These are phyloP conservation scores for Backusella tarrabulga DNA, from an alignment of 192 early-diverging fungal species.

Conservation along the genomic window DNA sequence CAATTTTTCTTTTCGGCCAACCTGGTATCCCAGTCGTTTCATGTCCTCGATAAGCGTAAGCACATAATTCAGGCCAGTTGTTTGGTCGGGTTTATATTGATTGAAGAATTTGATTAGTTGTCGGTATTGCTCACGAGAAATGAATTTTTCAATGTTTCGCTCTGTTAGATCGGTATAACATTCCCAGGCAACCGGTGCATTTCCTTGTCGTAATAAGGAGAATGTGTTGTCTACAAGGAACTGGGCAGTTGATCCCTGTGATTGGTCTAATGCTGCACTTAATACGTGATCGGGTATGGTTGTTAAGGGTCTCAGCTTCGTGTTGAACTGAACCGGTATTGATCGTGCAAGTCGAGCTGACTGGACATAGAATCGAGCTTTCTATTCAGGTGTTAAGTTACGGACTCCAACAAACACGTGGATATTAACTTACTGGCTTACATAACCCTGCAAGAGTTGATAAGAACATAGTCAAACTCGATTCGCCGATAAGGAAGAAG, in stretches of 20 bases:
- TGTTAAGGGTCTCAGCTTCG: background rate
- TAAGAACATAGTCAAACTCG: background rate
- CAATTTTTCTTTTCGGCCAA: slow-evolving; percentile 30
- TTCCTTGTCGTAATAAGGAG: slow-evolving; percentile 4
- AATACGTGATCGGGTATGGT: slow-evolving; percentile 11
- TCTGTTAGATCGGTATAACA: slow-evolving; percentile 31
- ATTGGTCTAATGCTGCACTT: slow-evolving; percentile 31
- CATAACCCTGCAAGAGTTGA: slow-evolving; percentile 4
- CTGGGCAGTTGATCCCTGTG: slow-evolving; percentile 24
- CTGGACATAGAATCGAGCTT: background rate
- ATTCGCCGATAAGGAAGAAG: background rate
- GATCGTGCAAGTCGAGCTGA: background rate
- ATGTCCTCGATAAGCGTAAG: slow-evolving; percentile 35
- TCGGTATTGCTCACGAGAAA: slow-evolving; percentile 29
- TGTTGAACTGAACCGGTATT: background rate
- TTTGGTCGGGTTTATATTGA: background rate
- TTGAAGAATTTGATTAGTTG: slow-evolving; percentile 27
- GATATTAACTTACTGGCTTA: slow-evolving; percentile 5
- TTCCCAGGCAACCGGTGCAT: slow-evolving; percentile 31
- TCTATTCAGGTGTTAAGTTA: background rate
- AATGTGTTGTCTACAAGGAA: slow-evolving; percentile 23
- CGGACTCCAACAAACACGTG: background rate
- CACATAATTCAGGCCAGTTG: slow-evolving; percentile 19
- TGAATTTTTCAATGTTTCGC: slow-evolving; percentile 17
- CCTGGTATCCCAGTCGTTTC: slow-evolving; percentile 24